Base-by-base conservation (phyloP, 1,284 basidiomycete species). In the Agroathelia rolfsii region DNA sequence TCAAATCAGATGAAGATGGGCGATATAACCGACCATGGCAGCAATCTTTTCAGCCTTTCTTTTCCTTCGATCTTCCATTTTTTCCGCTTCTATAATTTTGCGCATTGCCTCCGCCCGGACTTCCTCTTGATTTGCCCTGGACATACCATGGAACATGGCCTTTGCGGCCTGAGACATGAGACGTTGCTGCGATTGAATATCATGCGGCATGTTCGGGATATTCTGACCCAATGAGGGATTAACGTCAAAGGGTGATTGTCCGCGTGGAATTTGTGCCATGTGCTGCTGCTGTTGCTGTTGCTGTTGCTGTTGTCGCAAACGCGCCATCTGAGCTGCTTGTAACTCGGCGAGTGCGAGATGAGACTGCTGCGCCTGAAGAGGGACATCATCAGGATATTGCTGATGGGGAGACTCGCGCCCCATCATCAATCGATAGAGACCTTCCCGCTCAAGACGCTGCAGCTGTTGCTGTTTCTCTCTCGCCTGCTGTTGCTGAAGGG, bases 71-170 rank as follows among this genome's bases (percentile, higher is more conserved):
- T 80, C 81, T 51, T 93, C 89, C 70, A 82, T 78, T 45, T 69
- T 70, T 52, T 93, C 88, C 1, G 86, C 79, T 54, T 90, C 85
- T 53, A 81, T 64, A 43, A 93, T 92, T 59, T 87, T 85, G 38
- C 77, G 69, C 74, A 86, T 81, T 0, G 86, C 81, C 51, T 88
- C 84, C 16, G 62, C 63, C 38, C 76, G 63, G 15, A 90, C 55
- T 3, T 72, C 64, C 36, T 84, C 80, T 45, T 83, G 79, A 38
- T 82, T 69, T 29, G 66, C 72, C 28, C 65, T 69, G 36, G 64
- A 58, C 2, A 64, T 52, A 12, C 66, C 69, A 38, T 76, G 73
- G 35, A 79, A 74, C 41, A 82, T 78, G 3, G 60, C 68, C 38
- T 81, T 78, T 0, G 76, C 73, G 55, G 81, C 67, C 52, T 84